Conservation (phyloP, 2,329 filamentous ascomycete species). For the Rhynchosporium secalis region DNA sequence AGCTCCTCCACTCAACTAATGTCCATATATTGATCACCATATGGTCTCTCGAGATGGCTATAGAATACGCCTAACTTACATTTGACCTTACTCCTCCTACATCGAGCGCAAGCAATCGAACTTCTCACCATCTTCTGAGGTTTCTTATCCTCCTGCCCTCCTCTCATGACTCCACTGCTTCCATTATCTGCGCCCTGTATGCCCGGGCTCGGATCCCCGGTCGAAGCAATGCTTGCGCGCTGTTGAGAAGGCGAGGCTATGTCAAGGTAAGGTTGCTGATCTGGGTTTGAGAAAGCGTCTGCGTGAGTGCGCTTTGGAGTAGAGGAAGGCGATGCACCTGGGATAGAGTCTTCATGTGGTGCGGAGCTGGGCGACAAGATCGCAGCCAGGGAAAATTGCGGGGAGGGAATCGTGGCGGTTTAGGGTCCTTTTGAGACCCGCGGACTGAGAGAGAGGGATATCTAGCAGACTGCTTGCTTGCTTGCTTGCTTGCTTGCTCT, state of each 20-base stretch:
- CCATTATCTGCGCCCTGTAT: conserved; percentile 35
- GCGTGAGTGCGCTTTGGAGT: conserved; percentile 40
- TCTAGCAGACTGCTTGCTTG: conserved; percentile 12
- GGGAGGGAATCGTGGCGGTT: conserved; percentile 42
- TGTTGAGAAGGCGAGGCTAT: conserved; percentile 36
- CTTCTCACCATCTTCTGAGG: conserved; percentile 63
- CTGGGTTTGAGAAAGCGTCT: conserved; percentile 37
- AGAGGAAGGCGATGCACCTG: conserved; percentile 33
- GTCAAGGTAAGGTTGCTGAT: conserved; percentile 35
- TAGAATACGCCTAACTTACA: conserved; percentile 53
- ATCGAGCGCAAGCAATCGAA: conserved; percentile 75
- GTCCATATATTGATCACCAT: not conserved
- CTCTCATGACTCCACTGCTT: conserved; percentile 35
- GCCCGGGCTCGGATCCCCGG: conserved; percentile 31
- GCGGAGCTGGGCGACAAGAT: conserved; percentile 40
- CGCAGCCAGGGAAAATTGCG: conserved; percentile 40
- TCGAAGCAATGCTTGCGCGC: conserved; percentile 32
- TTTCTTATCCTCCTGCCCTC: conserved; percentile 46
- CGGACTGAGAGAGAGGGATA: conserved; percentile 9
- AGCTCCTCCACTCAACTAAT: not conserved
- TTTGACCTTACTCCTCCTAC: conserved; percentile 81
- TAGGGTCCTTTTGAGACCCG: conserved; percentile 34
- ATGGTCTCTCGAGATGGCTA: not conserved
- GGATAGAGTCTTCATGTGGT: conserved; percentile 29
- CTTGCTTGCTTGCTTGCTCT: conserved; percentile 9